Evolutionary conservation across 164 flowering plant species (phyloP).

Genomic region (Cinnamomum chago): DNA sequence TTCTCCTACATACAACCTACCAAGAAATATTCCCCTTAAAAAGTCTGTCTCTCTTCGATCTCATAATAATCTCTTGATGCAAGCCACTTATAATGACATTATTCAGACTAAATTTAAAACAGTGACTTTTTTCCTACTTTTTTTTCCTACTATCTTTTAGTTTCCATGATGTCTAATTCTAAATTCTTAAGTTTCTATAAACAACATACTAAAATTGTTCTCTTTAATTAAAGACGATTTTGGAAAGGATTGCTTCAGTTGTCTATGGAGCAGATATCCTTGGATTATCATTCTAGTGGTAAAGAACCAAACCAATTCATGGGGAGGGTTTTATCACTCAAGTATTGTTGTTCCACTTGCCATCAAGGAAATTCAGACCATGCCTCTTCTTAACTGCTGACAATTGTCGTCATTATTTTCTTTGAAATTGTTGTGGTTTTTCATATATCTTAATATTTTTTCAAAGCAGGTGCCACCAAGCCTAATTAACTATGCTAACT

Average conservation of each 20-base stretch:
- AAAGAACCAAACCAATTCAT: not conserved
- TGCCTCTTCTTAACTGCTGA: too few relatives aligned
- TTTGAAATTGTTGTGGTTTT: not conserved
- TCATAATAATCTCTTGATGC: not conserved
- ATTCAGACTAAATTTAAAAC: not conserved
- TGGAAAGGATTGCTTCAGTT: not conserved
- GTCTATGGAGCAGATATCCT: not conserved
- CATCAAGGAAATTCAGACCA: too few relatives aligned
- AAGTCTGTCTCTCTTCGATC: not conserved
- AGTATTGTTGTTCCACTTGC: too few relatives aligned
- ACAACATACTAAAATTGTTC: not conserved
- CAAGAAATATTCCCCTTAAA: not conserved
- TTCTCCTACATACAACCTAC: not conserved
- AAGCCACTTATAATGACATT: too few relatives aligned
- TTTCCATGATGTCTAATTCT: not conserved
- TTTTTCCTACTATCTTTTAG: not conserved
- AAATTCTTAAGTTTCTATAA: not conserved
- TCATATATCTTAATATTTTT: too few relatives aligned
- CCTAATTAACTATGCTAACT: not conserved
- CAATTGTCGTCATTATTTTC: too few relatives aligned
- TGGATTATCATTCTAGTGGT: not conserved
- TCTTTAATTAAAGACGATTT: too few relatives aligned
- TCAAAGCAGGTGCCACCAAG: too few relatives aligned
- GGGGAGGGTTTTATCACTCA: not conserved
- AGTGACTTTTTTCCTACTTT: not conserved